Evolutionary conservation across 1,139 yeast genomes (phyloP).

Genomic region (Candida mesenterica): DNA sequence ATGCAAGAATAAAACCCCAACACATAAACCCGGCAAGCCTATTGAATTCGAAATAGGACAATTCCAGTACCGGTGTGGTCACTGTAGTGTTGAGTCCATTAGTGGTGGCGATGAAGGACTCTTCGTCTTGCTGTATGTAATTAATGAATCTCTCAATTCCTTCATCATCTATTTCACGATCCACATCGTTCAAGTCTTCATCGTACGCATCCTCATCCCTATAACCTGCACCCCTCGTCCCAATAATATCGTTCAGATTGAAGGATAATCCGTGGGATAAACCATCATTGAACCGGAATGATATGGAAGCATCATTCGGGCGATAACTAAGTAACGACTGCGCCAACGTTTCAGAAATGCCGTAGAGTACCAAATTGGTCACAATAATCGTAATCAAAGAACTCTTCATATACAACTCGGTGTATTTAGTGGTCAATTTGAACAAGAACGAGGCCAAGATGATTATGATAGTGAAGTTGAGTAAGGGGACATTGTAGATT

Average conservation of each 20-base stretch:
- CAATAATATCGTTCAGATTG: constrained; percentile 16
- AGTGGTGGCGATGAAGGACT: constrained; percentile 9
- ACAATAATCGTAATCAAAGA: constrained; percentile 76
- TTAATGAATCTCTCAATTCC: constrained; percentile 36
- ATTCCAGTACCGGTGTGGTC: constrained; percentile 14
- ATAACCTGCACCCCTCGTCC: constrained; percentile 14
- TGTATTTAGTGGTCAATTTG: constrained; percentile 56
- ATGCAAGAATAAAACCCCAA: constrained; percentile 85
- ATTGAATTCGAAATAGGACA: constrained; percentile 57
- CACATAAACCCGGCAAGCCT: constrained; percentile 78
- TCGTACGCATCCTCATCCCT: constrained; percentile 26
- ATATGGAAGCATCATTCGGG: constrained; percentile 21
- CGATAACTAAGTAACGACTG: constrained; percentile 57
- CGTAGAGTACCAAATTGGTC: constrained; percentile 80
- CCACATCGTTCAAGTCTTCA: constrained; percentile 3
- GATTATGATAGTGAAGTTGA: constrained; percentile 53
- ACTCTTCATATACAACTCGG: constrained; percentile 61
- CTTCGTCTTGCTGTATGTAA: constrained; percentile 34
- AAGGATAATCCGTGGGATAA: constrained; percentile 10
- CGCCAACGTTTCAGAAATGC: constrained; percentile 87
- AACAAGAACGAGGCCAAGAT: constrained; percentile 49
- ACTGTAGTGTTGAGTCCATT: constrained; percentile 4
- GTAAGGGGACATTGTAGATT: constrained; percentile 44
- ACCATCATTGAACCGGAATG: constrained; percentile 21
- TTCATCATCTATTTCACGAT: constrained; percentile 22